These are phyloP conservation scores for Rhipidocladum racemiflorum DNA, from an alignment of 176 grass and related monocot genomes.

Conservation along the genomic window DNA sequence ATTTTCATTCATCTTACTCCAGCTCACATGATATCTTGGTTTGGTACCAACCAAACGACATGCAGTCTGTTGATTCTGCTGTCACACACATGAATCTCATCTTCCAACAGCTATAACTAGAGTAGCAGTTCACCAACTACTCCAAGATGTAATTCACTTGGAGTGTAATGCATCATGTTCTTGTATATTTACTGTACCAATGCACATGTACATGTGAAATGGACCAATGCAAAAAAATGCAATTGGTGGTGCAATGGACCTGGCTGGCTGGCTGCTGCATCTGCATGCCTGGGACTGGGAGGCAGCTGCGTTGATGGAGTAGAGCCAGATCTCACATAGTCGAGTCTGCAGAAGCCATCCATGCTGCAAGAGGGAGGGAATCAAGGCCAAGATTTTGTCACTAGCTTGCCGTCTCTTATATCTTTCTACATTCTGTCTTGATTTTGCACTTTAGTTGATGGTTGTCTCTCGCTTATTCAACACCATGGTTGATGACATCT, in stretches of 20 bases:
- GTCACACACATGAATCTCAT: slow-evolving; percentile 36
- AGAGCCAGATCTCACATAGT: slow-evolving; percentile 33
- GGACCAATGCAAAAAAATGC: slow-evolving; percentile 30
- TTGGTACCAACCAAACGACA: slow-evolving; percentile 47
- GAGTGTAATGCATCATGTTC: slow-evolving; percentile 18
- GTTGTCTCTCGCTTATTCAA: too few relatives aligned
- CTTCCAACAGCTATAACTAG: slow-evolving; percentile 31
- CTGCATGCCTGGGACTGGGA: neutral
- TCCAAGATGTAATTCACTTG: slow-evolving; percentile 13
- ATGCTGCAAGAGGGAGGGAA: slow-evolving; percentile 40
- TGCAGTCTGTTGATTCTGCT: slow-evolving; percentile 39
- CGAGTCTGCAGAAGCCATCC: slow-evolving; percentile 41
- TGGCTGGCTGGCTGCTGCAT: neutral
- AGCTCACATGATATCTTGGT: slow-evolving; percentile 41
- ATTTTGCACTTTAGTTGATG: too few relatives aligned
- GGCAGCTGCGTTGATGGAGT: slow-evolving; percentile 37
- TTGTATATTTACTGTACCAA: slow-evolving; percentile 8
- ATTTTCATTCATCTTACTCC: slow-evolving; percentile 37
- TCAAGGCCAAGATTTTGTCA: slow-evolving; percentile 28
- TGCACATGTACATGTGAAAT: neutral
- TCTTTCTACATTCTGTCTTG: too few relatives aligned
- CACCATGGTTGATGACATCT: too few relatives aligned
- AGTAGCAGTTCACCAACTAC: slow-evolving; percentile 35
- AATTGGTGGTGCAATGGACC: slow-evolving; percentile 37
- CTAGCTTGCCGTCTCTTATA: too few relatives aligned